phyloP scores from a whole-genome alignment of 2,329 filamentous ascomycete species.

The Colletotrichum melonis region DNA sequence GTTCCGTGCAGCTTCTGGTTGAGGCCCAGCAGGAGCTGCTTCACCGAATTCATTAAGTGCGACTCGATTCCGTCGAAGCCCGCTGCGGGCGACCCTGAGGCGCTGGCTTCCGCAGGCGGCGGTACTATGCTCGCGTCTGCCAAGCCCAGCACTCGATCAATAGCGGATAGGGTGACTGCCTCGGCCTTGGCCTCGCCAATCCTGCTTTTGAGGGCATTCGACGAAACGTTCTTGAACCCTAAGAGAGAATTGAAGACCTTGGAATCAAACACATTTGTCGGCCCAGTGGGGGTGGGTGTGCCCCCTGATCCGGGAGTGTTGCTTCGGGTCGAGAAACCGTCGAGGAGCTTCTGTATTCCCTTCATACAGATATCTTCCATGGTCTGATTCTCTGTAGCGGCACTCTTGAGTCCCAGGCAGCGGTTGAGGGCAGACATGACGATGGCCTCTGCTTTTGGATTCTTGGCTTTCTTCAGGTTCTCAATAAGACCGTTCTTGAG shows the following conservation, averaged over 20 bases:
- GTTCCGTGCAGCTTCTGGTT: constrained; percentile 48
- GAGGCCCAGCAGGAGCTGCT: constrained; percentile 52
- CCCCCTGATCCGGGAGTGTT: constrained; percentile 45
- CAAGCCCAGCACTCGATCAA: constrained; percentile 62
- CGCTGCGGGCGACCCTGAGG: constrained; percentile 20
- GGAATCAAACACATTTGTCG: constrained; percentile 44
- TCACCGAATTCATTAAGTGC: constrained; percentile 54
- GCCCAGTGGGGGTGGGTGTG: constrained; percentile 37
- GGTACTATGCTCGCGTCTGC: constrained; percentile 55
- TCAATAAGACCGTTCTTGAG: constrained; percentile 60
- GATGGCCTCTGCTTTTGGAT: constrained; percentile 57
- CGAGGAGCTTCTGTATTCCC: constrained; percentile 54
- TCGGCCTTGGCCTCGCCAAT: constrained; percentile 56
- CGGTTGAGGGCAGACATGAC: constrained; percentile 66
- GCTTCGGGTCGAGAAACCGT: constrained; percentile 52
- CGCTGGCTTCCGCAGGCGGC: constrained; percentile 36
- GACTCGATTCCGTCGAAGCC: constrained; percentile 54
- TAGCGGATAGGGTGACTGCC: constrained; percentile 60
- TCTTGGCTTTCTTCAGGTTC: constrained; percentile 56
- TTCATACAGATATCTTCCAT: constrained; percentile 60
- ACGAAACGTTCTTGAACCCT: constrained; percentile 59
- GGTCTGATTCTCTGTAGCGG: constrained; percentile 55
- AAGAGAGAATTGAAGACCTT: constrained; percentile 55
- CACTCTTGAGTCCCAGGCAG: constrained; percentile 59
- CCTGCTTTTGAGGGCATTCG: constrained; percentile 53